Evolutionary conservation across 192 early-diverging fungal genomes (phyloP), one percentile per base, ranked within the genome.

Genomic region (Backusella tuberculispora): DNA sequence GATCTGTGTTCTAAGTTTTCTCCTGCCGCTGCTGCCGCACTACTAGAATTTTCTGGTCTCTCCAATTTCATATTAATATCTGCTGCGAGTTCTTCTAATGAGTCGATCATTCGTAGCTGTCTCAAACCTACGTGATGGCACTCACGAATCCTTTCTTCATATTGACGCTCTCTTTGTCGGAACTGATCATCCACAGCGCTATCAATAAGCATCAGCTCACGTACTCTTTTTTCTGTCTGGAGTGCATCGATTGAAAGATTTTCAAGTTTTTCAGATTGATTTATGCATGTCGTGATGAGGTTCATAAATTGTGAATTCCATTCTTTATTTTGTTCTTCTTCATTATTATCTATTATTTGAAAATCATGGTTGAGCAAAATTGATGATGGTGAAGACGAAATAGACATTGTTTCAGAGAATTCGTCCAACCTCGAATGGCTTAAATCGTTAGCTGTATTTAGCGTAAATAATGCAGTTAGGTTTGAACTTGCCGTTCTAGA

Each of bases 261-360:
- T 48, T 80, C 71, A 9, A 80, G 37, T 46, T 72, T n/a, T 47
- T 80, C 79, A 10, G 79, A 73, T 46, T 74, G 79, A 1, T 24
- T 42, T 26, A 80, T 80, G 48, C 71, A 73, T 26, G 40, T 43
- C 2, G 71, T 66, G 21, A 73, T 63, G 13, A 80, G 56, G 1
- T 56, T 50, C 8, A 73, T 29, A 34, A 74, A 76, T 53, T 76
- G 65, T 6, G 53, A n/a, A 37, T 66, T 19, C 79, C 79, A 76
- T 9, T 48, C 66, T 17, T 37, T 37, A 19, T 13, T 21, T 13
- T 63, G 29, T 12, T 60, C 29, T 24, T 43, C 17, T 21, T 56
- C 37, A n/a, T 66, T n/a, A 34, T 34, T 34, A 34, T 34, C 29
- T 34, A 34, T 34, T 34, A 34, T 34, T 5, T 38, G 43, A 3